Conservation (phyloP, 139 green algal genomes). For the Chlamydomonas urium region DNA sequence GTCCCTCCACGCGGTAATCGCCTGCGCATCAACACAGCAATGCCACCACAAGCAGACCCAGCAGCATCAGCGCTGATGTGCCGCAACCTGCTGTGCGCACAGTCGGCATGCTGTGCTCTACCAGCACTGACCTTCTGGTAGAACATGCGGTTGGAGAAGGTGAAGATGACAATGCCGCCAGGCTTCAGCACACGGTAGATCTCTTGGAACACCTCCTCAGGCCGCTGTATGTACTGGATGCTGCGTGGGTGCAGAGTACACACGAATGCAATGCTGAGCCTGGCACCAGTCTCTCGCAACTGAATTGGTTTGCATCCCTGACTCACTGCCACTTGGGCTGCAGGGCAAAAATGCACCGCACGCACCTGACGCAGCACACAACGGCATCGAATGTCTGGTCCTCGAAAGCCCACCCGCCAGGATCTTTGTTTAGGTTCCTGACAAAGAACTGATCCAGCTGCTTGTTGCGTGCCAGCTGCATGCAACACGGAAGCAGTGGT, state of each 20-base stretch:
- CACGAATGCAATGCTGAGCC: slow-evolving; percentile 3
- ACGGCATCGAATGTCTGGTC: slow-evolving; percentile 76
- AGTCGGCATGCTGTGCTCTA: not conserved
- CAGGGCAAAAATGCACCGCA: not conserved
- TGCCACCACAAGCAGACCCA: slow-evolving; percentile 18
- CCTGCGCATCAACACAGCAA: too few relatives aligned
- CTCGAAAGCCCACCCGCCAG: slow-evolving; percentile 52
- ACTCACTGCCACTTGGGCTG: not conserved
- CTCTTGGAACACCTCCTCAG: slow-evolving; percentile 74
- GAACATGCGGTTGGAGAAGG: slow-evolving; percentile 53
- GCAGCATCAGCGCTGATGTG: not conserved
- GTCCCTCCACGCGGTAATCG: slow-evolving; percentile 76
- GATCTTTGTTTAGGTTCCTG: slow-evolving; percentile 69
- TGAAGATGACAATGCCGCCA: slow-evolving; percentile 75
- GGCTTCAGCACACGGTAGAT: slow-evolving; percentile 82
- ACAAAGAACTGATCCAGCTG: slow-evolving; percentile 73
- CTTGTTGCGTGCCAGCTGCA: slow-evolving; percentile 61
- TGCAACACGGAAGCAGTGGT: too few relatives aligned
- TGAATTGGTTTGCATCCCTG: not conserved
- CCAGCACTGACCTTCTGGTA: too few relatives aligned
- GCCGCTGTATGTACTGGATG: slow-evolving; percentile 83
- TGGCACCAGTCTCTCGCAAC: not conserved
- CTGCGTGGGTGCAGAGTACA: slow-evolving; percentile 29
- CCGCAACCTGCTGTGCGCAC: not conserved
- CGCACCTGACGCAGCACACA: slow-evolving; percentile 65